Conservation (phyloP, 2,329 filamentous ascomycete species). For the Stemphylium beticola region DNA sequence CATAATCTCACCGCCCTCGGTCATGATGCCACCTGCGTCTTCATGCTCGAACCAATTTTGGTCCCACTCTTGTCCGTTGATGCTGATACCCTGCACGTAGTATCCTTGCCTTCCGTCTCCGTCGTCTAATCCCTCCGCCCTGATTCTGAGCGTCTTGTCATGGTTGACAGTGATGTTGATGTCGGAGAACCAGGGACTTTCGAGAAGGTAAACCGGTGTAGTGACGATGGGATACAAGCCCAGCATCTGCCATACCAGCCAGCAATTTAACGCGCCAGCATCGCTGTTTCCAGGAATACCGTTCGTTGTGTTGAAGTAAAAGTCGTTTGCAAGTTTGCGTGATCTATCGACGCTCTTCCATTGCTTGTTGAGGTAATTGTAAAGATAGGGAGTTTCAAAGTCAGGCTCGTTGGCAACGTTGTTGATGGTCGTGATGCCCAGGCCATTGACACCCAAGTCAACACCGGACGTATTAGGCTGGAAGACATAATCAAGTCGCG, state of each 20-base stretch:
- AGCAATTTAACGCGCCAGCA: slow-evolving; percentile 57
- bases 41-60: slow-evolving; percentile 64
- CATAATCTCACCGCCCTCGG: slow-evolving; percentile 42
- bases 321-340: slow-evolving; percentile 48
- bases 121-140: slow-evolving; percentile 47
- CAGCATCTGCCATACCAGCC: slow-evolving; percentile 59
- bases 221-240: slow-evolving; percentile 58
- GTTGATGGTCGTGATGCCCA: slow-evolving; percentile 46
- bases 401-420: slow-evolving; percentile 51
- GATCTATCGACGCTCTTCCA: slow-evolving; percentile 44
- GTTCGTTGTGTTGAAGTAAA: slow-evolving; percentile 49
- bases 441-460: slow-evolving; percentile 44
- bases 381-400: slow-evolving; percentile 50
- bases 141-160: slow-evolving; percentile 54
- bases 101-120: slow-evolving; percentile 54
- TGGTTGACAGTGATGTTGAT: slow-evolving; percentile 47
- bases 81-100: slow-evolving; percentile 61
- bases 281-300: slow-evolving; percentile 57
- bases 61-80: slow-evolving; percentile 60
- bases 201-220: slow-evolving; percentile 56
- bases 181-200: slow-evolving; percentile 54
- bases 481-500: slow-evolving; percentile 52
- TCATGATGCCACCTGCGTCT: slow-evolving; percentile 49
- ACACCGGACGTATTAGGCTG: slow-evolving; percentile 47
- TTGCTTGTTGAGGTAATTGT: slow-evolving; percentile 52